Evolutionary conservation across 768 basidiomycete genomes (phyloP).

Genomic region (Boletellus sp.): DNA sequence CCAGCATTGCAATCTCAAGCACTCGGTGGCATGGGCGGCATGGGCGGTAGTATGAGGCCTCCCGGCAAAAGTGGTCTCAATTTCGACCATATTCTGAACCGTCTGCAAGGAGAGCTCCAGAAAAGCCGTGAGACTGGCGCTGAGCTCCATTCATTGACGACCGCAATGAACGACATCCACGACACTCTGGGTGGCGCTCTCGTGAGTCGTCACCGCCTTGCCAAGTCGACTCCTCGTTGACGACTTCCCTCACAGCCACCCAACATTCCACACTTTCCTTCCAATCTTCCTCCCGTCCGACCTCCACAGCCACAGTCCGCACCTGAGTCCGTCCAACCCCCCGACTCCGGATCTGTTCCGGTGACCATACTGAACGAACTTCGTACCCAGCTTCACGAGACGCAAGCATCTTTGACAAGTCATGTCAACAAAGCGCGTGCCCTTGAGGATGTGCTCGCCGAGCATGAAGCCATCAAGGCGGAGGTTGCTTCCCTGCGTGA

Average conservation of each 20-base stretch:
- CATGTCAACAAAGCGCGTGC: conserved; percentile 84
- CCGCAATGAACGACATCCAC: conserved; percentile 85
- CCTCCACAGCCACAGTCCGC: conserved; percentile 28
- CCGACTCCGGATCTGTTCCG: conserved; percentile 26
- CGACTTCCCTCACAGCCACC: conserved; percentile 44
- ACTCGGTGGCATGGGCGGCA: conserved; percentile 69
- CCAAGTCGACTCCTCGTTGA: not conserved
- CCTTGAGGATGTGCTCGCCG: conserved; percentile 74
- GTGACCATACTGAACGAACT: conserved; percentile 50
- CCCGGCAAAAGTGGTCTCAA: conserved; percentile 84
- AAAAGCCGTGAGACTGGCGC: conserved; percentile 92
- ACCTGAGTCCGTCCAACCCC: conserved; percentile 27
- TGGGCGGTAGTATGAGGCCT: conserved; percentile 65
- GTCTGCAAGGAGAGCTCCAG: conserved; percentile 33
- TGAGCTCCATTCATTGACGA: conserved; percentile 74
- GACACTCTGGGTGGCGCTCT: conserved; percentile 83
- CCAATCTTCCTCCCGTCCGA: conserved; percentile 63
- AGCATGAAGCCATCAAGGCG: conserved; percentile 79
- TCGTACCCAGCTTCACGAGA: conserved; percentile 80
- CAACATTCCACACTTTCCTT: conserved; percentile 60
- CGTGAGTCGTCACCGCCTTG: conserved; percentile 43
- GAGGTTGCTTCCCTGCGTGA: conserved; percentile 75
- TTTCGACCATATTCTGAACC: conserved; percentile 85
- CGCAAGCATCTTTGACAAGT: conserved; percentile 68
- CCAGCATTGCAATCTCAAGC: conserved; percentile 58